phyloP scores from a whole-genome alignment of 1,139 yeast species.

The Yamadazyma triangularis region DNA sequence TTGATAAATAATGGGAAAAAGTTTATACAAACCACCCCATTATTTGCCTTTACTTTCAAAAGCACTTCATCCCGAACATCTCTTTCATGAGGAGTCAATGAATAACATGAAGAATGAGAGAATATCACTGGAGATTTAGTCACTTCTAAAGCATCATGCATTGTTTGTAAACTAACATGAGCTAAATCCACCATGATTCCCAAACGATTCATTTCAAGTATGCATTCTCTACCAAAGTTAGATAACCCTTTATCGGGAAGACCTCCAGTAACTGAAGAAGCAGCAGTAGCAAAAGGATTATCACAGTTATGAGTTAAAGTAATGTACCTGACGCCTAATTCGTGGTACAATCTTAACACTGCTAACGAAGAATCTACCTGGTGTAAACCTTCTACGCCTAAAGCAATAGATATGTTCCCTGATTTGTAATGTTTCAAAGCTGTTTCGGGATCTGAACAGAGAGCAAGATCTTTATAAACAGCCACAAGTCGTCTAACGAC shows the following conservation, averaged over 20 bases:
- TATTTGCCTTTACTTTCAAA: constrained; percentile 30
- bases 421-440: constrained; percentile 17
- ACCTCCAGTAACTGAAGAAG: constrained; percentile 41
- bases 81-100: constrained; percentile 36
- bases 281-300: constrained; percentile 54
- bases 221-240: constrained; percentile 34
- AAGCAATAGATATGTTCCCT: constrained; percentile 43
- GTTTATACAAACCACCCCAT: constrained; percentile 48
- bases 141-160: constrained; percentile 40
- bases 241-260: constrained; percentile 42
- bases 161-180: constrained; percentile 49
- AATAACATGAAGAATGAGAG: constrained; percentile 45
- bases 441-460: constrained; percentile 22
- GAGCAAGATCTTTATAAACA: constrained; percentile 37
- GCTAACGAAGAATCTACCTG: constrained; percentile 47
- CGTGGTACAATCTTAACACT: constrained; percentile 43
- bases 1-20: constrained; percentile 42
- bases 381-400: constrained; percentile 53
- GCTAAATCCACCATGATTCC: constrained; percentile 53
- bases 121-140: constrained; percentile 47
- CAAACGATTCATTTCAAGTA: constrained; percentile 46
- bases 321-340: constrained; percentile 47
- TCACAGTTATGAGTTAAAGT: constrained; percentile 54
- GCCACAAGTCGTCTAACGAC: constrained; percentile 40
- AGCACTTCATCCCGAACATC: constrained; percentile 50